Evolutionary conservation across 805 yeast genomes (phyloP), one percentile per base, ranked within the genome.

Genomic region (Tetrapisispora phaffii): DNA sequence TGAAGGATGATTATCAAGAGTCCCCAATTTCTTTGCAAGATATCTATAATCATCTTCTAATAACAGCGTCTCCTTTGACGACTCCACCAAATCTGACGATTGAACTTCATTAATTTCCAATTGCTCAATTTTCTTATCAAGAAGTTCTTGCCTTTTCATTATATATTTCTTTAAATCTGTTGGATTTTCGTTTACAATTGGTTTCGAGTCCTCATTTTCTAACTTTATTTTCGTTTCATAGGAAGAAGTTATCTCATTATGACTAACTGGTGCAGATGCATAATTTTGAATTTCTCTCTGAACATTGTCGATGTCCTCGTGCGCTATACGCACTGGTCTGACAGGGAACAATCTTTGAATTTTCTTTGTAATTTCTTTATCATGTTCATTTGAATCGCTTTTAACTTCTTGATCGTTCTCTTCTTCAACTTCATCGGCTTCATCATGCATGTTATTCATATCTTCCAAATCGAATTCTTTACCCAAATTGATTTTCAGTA

Each of bases 401-500:
- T 51, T 48, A 7, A 56, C 62, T 21, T 58, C 62, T 22, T 62
- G 63, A 7, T 49, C 56, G 4, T n/a, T 16, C n/a, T 34, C 34
- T 10, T 15, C 22, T 22, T 17, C 38, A 16, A 15, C 26, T 16
- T 34, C 34, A 26, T 24, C 17, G 4, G 15, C 38, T 9, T 34
- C 24, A 19, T 17, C 20, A 12, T 16, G 12, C 39, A 36, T 36
- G 2, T 29, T 16, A 6, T 28, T n/a, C 20, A 21, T 23, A 23
- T 54, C 77, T 20, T 69, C 74, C 52, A 75, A 71, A 24, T 65
- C 66, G 50, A 77, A 78, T 41, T 74, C 81, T 54, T 74, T 72
- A 45, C 77, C 79, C 84, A 82, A 79, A 60, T 82, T 75, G 50
- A 81, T 79, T 54, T 66, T 74, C 3, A 77, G 50, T 29, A 46